Evolutionary conservation across 306 rosid genomes (phyloP).

Genomic region (Prosopis cineraria): DNA sequence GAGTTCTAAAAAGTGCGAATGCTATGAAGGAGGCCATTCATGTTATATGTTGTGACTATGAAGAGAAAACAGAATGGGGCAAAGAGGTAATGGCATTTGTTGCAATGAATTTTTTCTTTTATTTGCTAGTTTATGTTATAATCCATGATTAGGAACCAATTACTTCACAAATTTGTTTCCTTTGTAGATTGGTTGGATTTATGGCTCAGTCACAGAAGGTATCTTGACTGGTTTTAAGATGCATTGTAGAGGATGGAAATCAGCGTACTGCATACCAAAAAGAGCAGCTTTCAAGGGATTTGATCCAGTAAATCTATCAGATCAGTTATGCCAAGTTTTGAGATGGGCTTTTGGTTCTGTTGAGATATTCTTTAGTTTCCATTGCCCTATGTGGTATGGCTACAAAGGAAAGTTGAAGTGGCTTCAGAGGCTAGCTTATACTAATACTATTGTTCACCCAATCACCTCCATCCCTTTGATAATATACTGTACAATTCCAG

Average conservation of each 20-base stretch:
- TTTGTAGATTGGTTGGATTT: slow-evolving; percentile 96
- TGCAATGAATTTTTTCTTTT: slow-evolving; percentile 10
- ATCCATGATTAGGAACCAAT: slow-evolving; percentile 24
- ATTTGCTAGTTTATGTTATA: not conserved
- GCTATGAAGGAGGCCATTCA: slow-evolving; percentile 88
- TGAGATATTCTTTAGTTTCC: slow-evolving; percentile 82
- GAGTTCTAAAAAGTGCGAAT: slow-evolving; percentile 76
- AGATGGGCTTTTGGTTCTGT: slow-evolving; percentile 88
- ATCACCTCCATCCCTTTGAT: slow-evolving; percentile 88
- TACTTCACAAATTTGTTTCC: slow-evolving; percentile 17
- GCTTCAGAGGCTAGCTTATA: slow-evolving; percentile 86
- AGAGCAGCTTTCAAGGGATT: slow-evolving; percentile 93
- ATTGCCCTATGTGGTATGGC: slow-evolving; percentile 96
- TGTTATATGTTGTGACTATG: slow-evolving; percentile 92
- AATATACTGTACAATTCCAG: slow-evolving; percentile 82
- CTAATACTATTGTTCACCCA: slow-evolving; percentile 75
- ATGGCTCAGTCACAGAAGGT: slow-evolving; percentile 91
- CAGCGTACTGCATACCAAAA: slow-evolving; percentile 90
- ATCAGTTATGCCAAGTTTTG: slow-evolving; percentile 84
- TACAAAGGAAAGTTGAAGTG: slow-evolving; percentile 84
- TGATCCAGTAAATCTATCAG: slow-evolving; percentile 88
- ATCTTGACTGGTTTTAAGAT: slow-evolving; percentile 93
- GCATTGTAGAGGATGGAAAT: slow-evolving; percentile 99
- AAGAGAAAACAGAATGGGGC: slow-evolving; percentile 98
- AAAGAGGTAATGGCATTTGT: slow-evolving; percentile 65